Evolutionary conservation across 768 basidiomycete species (phyloP).

Genomic region (Termitomyces sp.): DNA sequence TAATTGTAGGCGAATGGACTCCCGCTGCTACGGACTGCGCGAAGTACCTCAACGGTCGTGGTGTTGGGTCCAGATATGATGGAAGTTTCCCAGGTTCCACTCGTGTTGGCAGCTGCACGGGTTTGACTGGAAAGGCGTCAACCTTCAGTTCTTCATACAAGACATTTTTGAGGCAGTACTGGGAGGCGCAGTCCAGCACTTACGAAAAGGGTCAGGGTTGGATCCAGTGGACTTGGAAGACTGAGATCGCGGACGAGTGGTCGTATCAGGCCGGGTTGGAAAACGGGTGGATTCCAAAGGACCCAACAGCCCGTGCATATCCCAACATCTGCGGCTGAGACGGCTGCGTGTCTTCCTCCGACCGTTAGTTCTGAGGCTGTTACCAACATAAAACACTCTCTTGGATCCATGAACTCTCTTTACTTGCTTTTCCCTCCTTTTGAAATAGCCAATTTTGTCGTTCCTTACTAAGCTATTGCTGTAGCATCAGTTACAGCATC

Average conservation of each 20-base stretch:
- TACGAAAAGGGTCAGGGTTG: slow-evolving; percentile 70
- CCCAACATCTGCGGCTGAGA: slow-evolving; percentile 61
- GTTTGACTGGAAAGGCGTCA: slow-evolving; percentile 68
- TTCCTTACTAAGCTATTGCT: slow-evolving; percentile 2
- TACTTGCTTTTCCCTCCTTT: slow-evolving; percentile 2
- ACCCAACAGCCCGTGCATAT: slow-evolving; percentile 43
- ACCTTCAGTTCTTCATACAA: slow-evolving; percentile 76
- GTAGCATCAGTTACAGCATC: neutral
- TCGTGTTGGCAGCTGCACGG: slow-evolving; percentile 67
- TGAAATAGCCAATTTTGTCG: neutral
- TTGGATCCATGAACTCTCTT: neutral
- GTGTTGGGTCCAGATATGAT: slow-evolving; percentile 59
- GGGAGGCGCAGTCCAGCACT: slow-evolving; percentile 79
- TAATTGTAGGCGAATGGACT: slow-evolving; percentile 86
- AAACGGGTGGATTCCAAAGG: slow-evolving; percentile 80
- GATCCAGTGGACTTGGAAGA: slow-evolving; percentile 84
- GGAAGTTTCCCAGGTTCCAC: slow-evolving; percentile 62
- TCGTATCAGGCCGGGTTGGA: slow-evolving; percentile 76
- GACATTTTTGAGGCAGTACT: slow-evolving; percentile 73
- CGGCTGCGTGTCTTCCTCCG: slow-evolving; percentile 19
- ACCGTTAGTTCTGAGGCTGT: too few species aligned
- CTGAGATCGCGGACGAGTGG: slow-evolving; percentile 86
- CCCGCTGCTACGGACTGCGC: slow-evolving; percentile 75
- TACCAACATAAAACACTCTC: neutral
- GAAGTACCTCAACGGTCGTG: slow-evolving; percentile 81